Base-by-base conservation (phyloP, 176 grass and related monocot species). In the Eragrostis curvula region DNA sequence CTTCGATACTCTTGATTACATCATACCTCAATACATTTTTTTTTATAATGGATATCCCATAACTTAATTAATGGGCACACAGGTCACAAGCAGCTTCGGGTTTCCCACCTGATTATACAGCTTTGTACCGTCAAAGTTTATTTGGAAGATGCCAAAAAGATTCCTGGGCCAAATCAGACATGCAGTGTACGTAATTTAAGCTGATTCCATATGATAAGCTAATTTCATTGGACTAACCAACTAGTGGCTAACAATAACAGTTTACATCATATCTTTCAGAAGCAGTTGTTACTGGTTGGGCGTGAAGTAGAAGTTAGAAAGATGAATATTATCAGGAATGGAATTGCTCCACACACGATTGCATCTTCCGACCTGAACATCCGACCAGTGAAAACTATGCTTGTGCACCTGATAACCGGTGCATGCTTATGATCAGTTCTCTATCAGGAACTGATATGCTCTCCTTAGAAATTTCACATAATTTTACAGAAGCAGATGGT, bases 151-250 rank as follows among this genome's bases (percentile, higher is more conserved):
- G 39, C n/a, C n/a, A n/a, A 77, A 70, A 80, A 74, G 60, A 84
- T 71, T 81, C 53, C 17, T 60, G 12, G 23, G 68, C 69, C 51
- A 80, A 49, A 80, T 43, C 74, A 51, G 50, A 81, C 44, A 62
- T 68, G 74, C 24, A 53, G 62, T 62, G 15, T n/a, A n/a, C n/a
- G n/a, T 60, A 36, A 63, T 85, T 80, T 39, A 84, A 60, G 55
- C 8, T 63, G 8, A 53, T 67, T 39, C 50, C 29, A 83, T 50
- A 36, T 36, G 4, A 36, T 36, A 36, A 36, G 32, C 32, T 36
- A 36, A 36, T 36, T 36, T 36, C 32, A 36, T 27, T 50, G 11
- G 23, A 68, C 56, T 84, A 57, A 59, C 27, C 6, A 59, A 12
- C 75, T n/a, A 62, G 16, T 8, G 50, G 11, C 43, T 30, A 29